A percentile compares a stretch with the other conserved stretches of the same genome.
Evolutionary conservation across 2,329 filamentous ascomycete genomes (phyloP).

Genomic region (Xylariaceae sp.): DNA sequence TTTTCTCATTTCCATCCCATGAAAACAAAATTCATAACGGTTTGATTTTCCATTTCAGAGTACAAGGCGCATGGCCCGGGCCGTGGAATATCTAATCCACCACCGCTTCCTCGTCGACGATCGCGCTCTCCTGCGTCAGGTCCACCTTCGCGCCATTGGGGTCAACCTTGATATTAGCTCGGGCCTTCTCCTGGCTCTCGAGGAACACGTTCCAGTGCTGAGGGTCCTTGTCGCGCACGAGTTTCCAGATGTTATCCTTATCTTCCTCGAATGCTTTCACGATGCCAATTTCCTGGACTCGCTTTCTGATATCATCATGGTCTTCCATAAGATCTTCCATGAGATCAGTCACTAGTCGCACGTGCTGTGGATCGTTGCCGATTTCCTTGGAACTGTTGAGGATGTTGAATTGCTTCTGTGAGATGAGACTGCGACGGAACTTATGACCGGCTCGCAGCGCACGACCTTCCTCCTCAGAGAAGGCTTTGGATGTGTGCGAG

Average conservation of each 20-base stretch:
- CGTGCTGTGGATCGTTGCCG: constrained; percentile 45
- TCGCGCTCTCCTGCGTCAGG: constrained; percentile 16
- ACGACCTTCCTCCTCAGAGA: constrained; percentile 54
- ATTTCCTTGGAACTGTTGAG: constrained; percentile 47
- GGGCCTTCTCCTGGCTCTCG: constrained; percentile 56
- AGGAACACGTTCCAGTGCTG: constrained; percentile 60
- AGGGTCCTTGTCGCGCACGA: constrained; percentile 56
- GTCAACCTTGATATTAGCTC: constrained; percentile 44
- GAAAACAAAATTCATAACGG: neutral
- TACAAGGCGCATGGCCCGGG: neutral
- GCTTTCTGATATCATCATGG: constrained; percentile 51
- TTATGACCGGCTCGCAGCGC: constrained; percentile 51
- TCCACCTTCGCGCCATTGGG: constrained; percentile 20
- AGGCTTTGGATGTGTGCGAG: constrained; percentile 45
- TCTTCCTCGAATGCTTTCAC: constrained; percentile 58
- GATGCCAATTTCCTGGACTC: constrained; percentile 53
- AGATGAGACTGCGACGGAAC: constrained; percentile 50
- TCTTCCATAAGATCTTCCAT: constrained; percentile 59
- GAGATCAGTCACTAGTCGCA: constrained; percentile 53
- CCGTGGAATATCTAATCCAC: constrained; percentile 28
- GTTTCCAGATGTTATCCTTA: constrained; percentile 44
- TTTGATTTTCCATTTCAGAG: neutral
- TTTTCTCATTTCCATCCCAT: neutral
- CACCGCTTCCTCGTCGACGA: constrained; percentile 40
- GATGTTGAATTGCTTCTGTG: constrained; percentile 47